Evolutionary conservation across 1,284 basidiomycete species (phyloP).

Genomic region (Fomitopsis pinicola): DNA sequence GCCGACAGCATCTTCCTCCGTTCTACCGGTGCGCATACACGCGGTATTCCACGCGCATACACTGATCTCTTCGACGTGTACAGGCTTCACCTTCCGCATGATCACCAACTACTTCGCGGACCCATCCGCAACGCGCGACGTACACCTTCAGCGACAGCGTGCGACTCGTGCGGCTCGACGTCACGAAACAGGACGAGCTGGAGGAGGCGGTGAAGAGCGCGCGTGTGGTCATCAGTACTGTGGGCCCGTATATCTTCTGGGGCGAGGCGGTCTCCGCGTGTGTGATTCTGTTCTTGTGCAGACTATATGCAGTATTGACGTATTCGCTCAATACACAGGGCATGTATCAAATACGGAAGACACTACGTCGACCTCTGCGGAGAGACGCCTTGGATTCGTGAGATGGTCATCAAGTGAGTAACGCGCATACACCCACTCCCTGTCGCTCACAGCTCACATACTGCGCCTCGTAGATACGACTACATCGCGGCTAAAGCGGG

Average conservation of each 20-base stretch:
- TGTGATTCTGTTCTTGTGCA: background rate
- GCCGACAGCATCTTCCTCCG: conserved; percentile 44
- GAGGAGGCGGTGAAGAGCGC: conserved; percentile 47
- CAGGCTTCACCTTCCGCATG: conserved; percentile 64
- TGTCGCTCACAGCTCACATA: background rate
- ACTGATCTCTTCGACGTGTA: conserved; percentile 2
- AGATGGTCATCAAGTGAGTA: conserved; percentile 45
- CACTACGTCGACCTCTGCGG: conserved; percentile 67
- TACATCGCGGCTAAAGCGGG: conserved; percentile 61
- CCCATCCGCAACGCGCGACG: conserved; percentile 51
- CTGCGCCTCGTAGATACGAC: conserved; percentile 43
- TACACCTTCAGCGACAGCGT: conserved; percentile 54
- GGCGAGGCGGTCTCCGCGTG: conserved; percentile 7
- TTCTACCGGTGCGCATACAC: conserved; percentile 41
- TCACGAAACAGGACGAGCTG: conserved; percentile 41
- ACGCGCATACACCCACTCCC: conserved; percentile 1
- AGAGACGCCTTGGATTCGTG: conserved; percentile 49
- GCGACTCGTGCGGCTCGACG: conserved; percentile 38
- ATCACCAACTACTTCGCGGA: conserved; percentile 54
- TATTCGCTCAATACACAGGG: conserved; percentile 22
- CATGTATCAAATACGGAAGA: conserved; percentile 46
- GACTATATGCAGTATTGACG: background rate
- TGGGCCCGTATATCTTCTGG: conserved; percentile 55
- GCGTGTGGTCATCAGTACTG: conserved; percentile 62
- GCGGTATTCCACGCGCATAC: conserved; percentile 4